Evolutionary conservation across 352 stramenopile species (phyloP).

Genomic region (Nothophytophthora sp.): DNA sequence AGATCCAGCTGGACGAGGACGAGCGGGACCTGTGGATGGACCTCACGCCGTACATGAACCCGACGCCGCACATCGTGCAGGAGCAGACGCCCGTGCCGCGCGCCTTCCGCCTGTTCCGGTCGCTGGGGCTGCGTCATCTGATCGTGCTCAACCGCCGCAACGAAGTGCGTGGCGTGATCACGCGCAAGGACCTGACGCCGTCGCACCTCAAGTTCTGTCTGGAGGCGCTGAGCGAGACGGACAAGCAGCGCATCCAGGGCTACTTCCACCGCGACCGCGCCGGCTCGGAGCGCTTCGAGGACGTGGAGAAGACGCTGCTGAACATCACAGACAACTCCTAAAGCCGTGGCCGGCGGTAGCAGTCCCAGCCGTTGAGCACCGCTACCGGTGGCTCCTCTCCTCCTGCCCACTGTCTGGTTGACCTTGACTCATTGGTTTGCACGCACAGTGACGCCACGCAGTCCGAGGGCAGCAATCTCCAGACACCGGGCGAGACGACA

Average conservation of each 20-base stretch:
- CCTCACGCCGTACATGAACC: conserved; percentile 97
- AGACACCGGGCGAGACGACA: conserved; percentile 3
- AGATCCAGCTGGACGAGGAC: conserved; percentile 93
- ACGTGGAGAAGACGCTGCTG: conserved; percentile 82
- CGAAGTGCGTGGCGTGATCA: conserved; percentile 89
- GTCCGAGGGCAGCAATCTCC: neutral
- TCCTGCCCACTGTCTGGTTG: too few relatives aligned
- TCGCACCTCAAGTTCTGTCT: conserved; percentile 84
- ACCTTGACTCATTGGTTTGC: too few relatives aligned
- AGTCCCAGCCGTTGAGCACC: conserved; percentile 8
- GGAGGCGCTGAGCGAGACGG: conserved; percentile 69
- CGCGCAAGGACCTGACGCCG: conserved; percentile 84
- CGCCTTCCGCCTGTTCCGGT: conserved; percentile 97
- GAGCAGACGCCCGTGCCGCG: conserved; percentile 93
- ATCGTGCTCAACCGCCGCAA: conserved; percentile 91
- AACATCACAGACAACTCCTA: conserved; percentile 88
- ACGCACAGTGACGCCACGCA: too few relatives aligned
- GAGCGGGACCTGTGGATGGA: conserved; percentile 91
- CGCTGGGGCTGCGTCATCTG: conserved; percentile 96
- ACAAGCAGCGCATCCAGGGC: conserved; percentile 83
- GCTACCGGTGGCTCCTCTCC: conserved; percentile 16
- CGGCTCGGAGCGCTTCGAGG: conserved; percentile 73
- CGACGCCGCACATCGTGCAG: conserved; percentile 95
- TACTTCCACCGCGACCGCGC: conserved; percentile 82
- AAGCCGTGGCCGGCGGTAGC: conserved; percentile 25